phyloP scores from a whole-genome alignment of 192 early-diverging fungal genomes.

The Coemansia sp. region DNA sequence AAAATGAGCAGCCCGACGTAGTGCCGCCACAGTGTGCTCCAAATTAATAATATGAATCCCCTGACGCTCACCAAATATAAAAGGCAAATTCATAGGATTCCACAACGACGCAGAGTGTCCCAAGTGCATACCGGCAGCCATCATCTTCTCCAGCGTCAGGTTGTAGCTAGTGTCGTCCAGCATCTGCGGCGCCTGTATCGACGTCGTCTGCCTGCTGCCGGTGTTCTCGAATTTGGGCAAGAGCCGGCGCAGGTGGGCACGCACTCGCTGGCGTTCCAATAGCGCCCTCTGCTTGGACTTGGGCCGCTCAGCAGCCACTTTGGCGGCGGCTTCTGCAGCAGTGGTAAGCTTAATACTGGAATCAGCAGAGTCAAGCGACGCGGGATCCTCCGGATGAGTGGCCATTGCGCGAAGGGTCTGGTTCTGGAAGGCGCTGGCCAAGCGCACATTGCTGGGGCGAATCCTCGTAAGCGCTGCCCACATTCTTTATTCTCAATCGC shows the following conservation, averaged over 20 bases:
- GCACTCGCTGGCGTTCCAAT: constrained; percentile 9
- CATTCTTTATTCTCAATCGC: neutral
- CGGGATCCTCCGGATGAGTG: constrained; percentile 5
- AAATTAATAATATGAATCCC: constrained; percentile 93
- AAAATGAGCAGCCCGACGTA: constrained; percentile 79
- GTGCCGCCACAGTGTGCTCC: constrained; percentile 81
- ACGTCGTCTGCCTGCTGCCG: constrained; percentile 10
- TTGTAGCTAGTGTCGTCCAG: constrained; percentile 24
- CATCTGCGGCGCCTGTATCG: constrained; percentile 1
- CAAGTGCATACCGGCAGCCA: constrained; percentile 85
- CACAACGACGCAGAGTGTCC: constrained; percentile 76
- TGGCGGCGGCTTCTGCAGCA: neutral
- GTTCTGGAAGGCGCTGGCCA: neutral
- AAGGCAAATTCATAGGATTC: constrained; percentile 81
- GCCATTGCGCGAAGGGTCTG: neutral
- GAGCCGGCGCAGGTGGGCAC: constrained; percentile 14
- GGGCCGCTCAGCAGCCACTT: neutral
- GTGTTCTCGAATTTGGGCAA: constrained; percentile 11
- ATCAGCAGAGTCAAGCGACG: neutral
- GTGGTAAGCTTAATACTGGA: neutral
- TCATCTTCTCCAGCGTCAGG: constrained; percentile 63
- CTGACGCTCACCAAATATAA: constrained; percentile 83
- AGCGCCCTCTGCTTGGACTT: neutral
- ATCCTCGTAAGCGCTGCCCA: constrained; percentile 3
- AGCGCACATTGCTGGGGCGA: neutral